phyloP scores from a whole-genome alignment of 2,329 filamentous ascomycete genomes.

The Fusarium albosuccineum region DNA sequence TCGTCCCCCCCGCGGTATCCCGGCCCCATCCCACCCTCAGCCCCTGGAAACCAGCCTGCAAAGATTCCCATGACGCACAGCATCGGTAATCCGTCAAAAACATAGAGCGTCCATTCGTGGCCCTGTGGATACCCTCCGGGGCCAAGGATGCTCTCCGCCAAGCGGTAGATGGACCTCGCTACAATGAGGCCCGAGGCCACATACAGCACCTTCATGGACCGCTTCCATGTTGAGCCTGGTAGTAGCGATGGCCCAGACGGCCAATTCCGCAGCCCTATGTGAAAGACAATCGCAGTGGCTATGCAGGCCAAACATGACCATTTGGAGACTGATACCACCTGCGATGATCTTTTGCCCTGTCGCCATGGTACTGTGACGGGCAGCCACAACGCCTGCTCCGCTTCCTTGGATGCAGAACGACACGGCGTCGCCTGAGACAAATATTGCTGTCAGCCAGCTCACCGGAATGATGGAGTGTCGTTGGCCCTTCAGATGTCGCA shows the following conservation, averaged over 20 bases:
- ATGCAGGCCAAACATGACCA: slow-evolving; percentile 66
- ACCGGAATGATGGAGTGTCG: slow-evolving; percentile 50
- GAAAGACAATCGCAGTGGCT: slow-evolving; percentile 60
- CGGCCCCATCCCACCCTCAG: neutral
- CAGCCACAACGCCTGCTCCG: slow-evolving; percentile 55
- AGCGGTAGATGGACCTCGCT: slow-evolving; percentile 59
- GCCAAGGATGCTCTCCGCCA: slow-evolving; percentile 62
- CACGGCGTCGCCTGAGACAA: slow-evolving; percentile 45
- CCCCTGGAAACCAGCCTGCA: slow-evolving; percentile 37
- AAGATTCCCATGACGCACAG: slow-evolving; percentile 39
- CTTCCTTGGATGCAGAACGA: slow-evolving; percentile 3
- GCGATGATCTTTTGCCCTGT: slow-evolving; percentile 67
- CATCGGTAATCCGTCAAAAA: slow-evolving; percentile 55
- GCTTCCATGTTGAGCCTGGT: slow-evolving; percentile 49
- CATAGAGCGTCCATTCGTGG: slow-evolving; percentile 58
- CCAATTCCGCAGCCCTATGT: slow-evolving; percentile 48
- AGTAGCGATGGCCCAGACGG: slow-evolving; percentile 25
- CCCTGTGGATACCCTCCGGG: slow-evolving; percentile 54
- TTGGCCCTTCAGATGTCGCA: slow-evolving; percentile 54
- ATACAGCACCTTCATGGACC: slow-evolving; percentile 54
- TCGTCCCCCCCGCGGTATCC: slow-evolving; percentile 6
- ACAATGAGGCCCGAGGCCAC: slow-evolving; percentile 55
- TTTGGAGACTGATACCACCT: slow-evolving; percentile 54
- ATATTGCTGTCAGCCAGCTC: slow-evolving; percentile 63
- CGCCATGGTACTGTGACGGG: slow-evolving; percentile 38